phyloP scores from a whole-genome alignment of 768 basidiomycete genomes.

The Cubamyces sp. region DNA sequence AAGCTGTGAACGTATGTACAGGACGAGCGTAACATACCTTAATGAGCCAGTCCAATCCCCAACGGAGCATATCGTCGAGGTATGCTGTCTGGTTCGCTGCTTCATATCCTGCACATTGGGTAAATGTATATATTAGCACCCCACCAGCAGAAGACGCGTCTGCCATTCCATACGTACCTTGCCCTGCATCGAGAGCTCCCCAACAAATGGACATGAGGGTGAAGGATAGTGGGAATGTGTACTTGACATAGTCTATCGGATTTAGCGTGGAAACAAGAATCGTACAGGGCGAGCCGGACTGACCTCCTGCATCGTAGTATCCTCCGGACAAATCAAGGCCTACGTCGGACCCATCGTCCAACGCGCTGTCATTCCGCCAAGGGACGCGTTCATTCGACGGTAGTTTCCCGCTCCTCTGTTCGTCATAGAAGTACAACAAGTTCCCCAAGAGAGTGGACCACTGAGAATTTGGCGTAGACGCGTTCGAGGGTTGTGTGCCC shows the following conservation, averaged over 20 bases:
- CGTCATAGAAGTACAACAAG: conserved; percentile 88
- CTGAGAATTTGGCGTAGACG: conserved; percentile 60
- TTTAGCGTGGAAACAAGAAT: conserved; percentile 45
- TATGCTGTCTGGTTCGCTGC: conserved; percentile 86
- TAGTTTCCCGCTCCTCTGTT: conserved; percentile 81
- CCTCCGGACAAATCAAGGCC: conserved; percentile 82
- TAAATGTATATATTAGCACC: not conserved
- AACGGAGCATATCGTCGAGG: conserved; percentile 88
- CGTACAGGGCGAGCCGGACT: conserved; percentile 17
- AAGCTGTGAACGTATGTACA: not conserved
- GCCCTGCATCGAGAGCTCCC: conserved; percentile 85
- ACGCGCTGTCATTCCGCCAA: conserved; percentile 85
- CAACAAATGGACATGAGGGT: conserved; percentile 86
- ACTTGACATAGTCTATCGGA: conserved; percentile 84
- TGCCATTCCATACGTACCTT: conserved; percentile 48
- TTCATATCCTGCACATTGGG: conserved; percentile 88
- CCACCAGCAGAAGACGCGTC: conserved; percentile 1
- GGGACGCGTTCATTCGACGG: conserved; percentile 69
- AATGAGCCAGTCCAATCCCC: conserved; percentile 92
- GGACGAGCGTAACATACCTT: conserved; percentile 53
- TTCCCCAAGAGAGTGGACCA: conserved; percentile 85
- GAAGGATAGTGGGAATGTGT: conserved; percentile 86
- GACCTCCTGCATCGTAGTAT: conserved; percentile 93
- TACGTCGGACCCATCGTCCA: conserved; percentile 76
- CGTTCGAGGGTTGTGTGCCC: conserved; percentile 45